Evolutionary conservation across 1,284 basidiomycete genomes (phyloP).

Genomic region (Kwoniella shivajii): DNA sequence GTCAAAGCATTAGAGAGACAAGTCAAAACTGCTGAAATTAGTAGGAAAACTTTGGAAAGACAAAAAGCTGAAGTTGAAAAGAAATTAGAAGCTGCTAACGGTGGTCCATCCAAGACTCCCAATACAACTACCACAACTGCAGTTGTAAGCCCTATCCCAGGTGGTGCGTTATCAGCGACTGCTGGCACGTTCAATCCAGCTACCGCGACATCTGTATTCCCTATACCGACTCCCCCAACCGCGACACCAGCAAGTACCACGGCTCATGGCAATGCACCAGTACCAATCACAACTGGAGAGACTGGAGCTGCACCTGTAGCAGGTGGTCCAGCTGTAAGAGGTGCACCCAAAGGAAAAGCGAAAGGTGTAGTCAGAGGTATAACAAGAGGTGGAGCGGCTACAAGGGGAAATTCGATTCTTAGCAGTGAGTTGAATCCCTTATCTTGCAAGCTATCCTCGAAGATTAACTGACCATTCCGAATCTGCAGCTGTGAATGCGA

Average conservation of each 20-base stretch:
- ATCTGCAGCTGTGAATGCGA: constrained; percentile 45
- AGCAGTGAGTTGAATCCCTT: constrained; percentile 20
- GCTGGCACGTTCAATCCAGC: constrained; percentile 31
- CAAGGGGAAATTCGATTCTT: constrained; percentile 24
- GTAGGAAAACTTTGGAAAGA: constrained; percentile 45
- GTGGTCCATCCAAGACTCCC: background rate
- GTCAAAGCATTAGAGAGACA: constrained; percentile 44
- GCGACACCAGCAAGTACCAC: background rate
- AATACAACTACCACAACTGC: constrained; percentile 2
- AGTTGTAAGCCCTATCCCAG: background rate
- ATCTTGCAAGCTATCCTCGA: background rate
- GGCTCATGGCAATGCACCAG: constrained; percentile 9
- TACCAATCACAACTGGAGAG: constrained; percentile 5
- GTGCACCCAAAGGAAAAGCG: constrained; percentile 17
- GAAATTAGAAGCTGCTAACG: constrained; percentile 36
- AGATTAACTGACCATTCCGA: background rate
- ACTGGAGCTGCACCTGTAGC: constrained; percentile 10
- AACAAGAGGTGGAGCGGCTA: constrained; percentile 12
- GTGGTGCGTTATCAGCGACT: constrained; percentile 7
- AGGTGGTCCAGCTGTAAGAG: constrained; percentile 10
- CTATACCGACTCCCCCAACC: constrained; percentile 1
- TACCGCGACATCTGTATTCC: background rate
- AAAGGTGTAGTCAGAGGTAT: constrained; percentile 6
- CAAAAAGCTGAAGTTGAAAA: constrained; percentile 39
- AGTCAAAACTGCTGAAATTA: constrained; percentile 44